phyloP scores from a whole-genome alignment of 2,329 filamentous ascomycete genomes.

The Aspergillus ustus region DNA sequence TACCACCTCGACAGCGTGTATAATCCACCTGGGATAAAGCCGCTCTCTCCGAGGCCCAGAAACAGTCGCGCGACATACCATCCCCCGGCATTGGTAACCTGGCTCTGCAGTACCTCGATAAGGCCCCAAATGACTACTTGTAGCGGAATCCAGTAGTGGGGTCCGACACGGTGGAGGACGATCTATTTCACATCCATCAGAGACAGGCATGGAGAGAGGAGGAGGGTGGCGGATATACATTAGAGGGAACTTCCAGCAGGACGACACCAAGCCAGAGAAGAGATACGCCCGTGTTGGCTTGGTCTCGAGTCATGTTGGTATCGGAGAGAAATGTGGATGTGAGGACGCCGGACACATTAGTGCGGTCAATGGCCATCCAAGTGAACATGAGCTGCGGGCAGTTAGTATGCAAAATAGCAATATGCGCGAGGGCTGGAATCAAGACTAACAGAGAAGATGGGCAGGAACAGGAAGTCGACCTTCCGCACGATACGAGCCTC shows the following conservation, averaged over 20 bases:
- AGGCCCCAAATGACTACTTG: conserved; percentile 1
- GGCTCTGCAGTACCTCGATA: neutral
- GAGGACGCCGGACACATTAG: neutral
- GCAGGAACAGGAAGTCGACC: neutral
- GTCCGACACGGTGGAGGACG: neutral
- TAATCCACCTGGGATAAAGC: conserved; percentile 2
- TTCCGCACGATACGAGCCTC: neutral
- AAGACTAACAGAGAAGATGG: neutral
- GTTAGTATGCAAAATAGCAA: neutral
- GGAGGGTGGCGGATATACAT: neutral
- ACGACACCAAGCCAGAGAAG: neutral
- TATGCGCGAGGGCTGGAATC: neutral
- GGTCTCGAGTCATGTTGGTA: neutral
- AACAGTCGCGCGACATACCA: neutral
- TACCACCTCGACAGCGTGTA: conserved; percentile 3
- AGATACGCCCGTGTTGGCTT: neutral
- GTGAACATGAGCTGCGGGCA: neutral
- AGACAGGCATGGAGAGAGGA: neutral
- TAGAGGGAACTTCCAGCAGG: neutral
- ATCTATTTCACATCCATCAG: neutral
- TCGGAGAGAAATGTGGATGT: neutral
- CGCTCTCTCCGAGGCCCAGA: neutral
- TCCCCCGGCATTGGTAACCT: neutral
- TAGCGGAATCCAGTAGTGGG: neutral
- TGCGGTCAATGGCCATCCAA: neutral